Evolutionary conservation across 129 eudicot genomes (phyloP), one percentile per base, ranked within the genome.

Genomic region (Flaveria ramosissima): DNA sequence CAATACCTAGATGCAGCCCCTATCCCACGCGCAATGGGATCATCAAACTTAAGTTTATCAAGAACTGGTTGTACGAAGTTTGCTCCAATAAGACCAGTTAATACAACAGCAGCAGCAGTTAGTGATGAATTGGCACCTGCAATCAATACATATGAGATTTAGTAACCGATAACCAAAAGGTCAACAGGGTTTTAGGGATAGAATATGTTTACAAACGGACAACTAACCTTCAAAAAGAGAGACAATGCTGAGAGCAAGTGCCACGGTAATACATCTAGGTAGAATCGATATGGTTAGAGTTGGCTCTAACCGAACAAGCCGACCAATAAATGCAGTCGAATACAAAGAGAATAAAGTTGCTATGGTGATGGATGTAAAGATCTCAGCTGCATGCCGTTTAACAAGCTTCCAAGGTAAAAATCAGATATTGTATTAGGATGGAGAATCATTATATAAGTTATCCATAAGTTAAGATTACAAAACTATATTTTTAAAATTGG

Each of bases 181-280:
- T 46, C 30, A 62, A 64, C 16, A 41, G 0, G 2, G 16, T 27
- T 46, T 52, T 65, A 48, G 59, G 67, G 50, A 7, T 47, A 59
- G 9, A 47, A 69, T 50, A 45, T 30, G 62, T 65, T 60, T 12
- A 16, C 39, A 20, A 80, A 67, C 0, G 55, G 72, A 68, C 21
- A 21, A 47, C 83, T 68, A 56, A 93, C 98, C 98, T 87, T 93
- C 97, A 77, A 93, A 93, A 69, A 93, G 86, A 19, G 96, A 88
- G 12, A 91, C 96, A 36, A 93, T 91, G 92, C 98, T 93, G 84
- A 93, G 97, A 77, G 98, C 98, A 47, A 93, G 91, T 27, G 98
- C 98, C 42, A 93, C 93, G 6, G 98, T 93, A 50, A 93, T 91
- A 83, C 98, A 93, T 83, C 98, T 88, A 7, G 98, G 98, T 24